phyloP scores from a whole-genome alignment of 192 early-diverging fungal genomes.

The Entomortierella lignicola region DNA sequence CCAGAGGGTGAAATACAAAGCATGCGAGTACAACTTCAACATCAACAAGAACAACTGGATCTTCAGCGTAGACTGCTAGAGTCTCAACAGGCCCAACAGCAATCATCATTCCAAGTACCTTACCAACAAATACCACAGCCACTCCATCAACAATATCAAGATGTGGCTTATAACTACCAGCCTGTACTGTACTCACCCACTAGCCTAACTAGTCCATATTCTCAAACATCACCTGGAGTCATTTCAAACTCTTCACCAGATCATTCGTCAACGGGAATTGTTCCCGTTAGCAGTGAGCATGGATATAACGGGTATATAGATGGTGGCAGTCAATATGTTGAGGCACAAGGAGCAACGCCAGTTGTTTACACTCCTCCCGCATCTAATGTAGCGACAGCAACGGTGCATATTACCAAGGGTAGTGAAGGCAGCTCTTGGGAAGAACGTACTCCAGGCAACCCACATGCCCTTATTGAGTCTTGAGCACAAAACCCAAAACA shows the following conservation, averaged over 20 bases:
- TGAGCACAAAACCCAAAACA: too few relatives aligned
- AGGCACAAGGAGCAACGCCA: neutral
- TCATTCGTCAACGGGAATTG: too few relatives aligned
- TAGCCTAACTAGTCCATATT: neutral
- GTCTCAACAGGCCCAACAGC: slow-evolving; percentile 24
- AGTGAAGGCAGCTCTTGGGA: slow-evolving; percentile 13
- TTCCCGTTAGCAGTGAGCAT: neutral
- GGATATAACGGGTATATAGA: neutral
- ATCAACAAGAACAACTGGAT: slow-evolving; percentile 19
- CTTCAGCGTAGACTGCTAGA: slow-evolving; percentile 17
- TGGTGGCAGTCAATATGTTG: slow-evolving; percentile 2
- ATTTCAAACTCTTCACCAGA: neutral
- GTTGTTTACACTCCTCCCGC: neutral
- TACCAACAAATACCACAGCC: slow-evolving; percentile 10
- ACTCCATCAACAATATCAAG: slow-evolving; percentile 12
- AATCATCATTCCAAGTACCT: neutral
- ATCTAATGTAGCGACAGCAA: neutral
- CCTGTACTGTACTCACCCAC: neutral
- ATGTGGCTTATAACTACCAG: slow-evolving; percentile 8
- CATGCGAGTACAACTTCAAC: slow-evolving; percentile 21
- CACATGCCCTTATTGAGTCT: slow-evolving; percentile 18
- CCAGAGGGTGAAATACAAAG: slow-evolving; percentile 12
- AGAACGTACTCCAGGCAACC: slow-evolving; percentile 24
- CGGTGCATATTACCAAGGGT: neutral
- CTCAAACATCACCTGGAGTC: slow-evolving; percentile 2